Evolutionary conservation across 306 rosid species (phyloP).

Genomic region (Medicago lupulina): DNA sequence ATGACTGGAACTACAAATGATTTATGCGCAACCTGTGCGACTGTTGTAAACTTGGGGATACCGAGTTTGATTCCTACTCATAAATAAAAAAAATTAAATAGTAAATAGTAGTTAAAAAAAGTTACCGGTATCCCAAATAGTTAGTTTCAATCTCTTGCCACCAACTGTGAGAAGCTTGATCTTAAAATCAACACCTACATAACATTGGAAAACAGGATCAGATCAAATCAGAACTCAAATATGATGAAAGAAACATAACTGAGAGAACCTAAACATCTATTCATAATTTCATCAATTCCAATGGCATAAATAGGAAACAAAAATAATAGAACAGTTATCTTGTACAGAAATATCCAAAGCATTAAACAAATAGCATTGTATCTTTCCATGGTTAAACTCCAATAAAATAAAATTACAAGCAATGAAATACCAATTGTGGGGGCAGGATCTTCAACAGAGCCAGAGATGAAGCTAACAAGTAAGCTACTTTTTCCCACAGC

Average conservation of each 20-base stretch:
- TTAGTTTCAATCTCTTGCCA: constrained; percentile 88
- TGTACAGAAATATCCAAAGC: neutral
- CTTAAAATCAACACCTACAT: constrained; percentile 96
- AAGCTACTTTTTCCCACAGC: constrained; percentile 98
- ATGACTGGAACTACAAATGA: too few species aligned
- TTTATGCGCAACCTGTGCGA: too few species aligned
- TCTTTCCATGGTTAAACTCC: too few species aligned
- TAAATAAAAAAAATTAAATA: too few species aligned
- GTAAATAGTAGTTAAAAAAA: too few species aligned
- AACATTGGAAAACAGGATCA: constrained; percentile 15
- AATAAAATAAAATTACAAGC: neutral
- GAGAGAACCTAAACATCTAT: neutral
- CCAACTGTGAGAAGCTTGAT: constrained; percentile 81
- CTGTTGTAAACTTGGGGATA: too few species aligned
- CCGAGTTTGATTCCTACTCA: too few species aligned
- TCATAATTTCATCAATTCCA: too few species aligned
- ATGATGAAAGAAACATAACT: neutral
- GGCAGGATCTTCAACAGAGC: constrained; percentile 59
- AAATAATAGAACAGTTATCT: constrained; percentile 34
- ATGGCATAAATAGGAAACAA: neutral
- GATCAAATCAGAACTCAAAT: constrained; percentile 18
- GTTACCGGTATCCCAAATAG: constrained; percentile 99
- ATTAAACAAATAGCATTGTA: constrained; percentile 3
- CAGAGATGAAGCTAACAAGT: constrained; percentile 84
- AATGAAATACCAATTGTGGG: constrained; percentile 85